Evolutionary conservation across 371 early-diverging fungal genomes (phyloP), one percentile per base, ranked within the genome.

Genomic region (Rhizomucor pusillus): DNA sequence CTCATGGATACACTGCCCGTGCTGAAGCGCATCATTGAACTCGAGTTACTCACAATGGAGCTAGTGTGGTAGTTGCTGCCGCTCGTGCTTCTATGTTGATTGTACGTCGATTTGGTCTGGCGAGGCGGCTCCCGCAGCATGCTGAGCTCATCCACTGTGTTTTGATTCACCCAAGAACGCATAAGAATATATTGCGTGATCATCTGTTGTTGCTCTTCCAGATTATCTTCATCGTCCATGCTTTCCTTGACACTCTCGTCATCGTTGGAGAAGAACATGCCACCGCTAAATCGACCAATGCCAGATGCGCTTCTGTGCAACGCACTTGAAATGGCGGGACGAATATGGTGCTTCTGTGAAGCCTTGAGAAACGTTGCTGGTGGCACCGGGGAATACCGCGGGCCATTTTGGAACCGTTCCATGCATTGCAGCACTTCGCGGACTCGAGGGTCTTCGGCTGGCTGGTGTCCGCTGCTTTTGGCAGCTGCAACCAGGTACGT

Each of bases 401-500:
- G 88, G 1, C 89, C 88, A 1, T 72, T 65, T 43, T 81, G 82
- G 57, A 84, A 89, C 16, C 70, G 71, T 9, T 72, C 60, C 56
- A 91, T 69, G 1, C 63, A 72, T 23, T 67, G 57, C 29, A 84
- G 57, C 5, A 83, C 62, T 43, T 82, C 84, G 37, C 62, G 71
- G 9, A 83, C 73, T 7, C 84, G 69, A 6, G 74, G 74, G 57
- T 86, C 87, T 13, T 82, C 65, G 41, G 69, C 66, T 0, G 81
- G 70, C 12, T 44, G 46, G 18, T 48, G 63, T 18, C 49, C 61
- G 52, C 47, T 59, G 35, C 67, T 73, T 55, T 89, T 87, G 53
- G 75, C 79, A 1, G 85, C 84, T 0, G 88, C 89, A 5, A 82
- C 40, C 12, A 90, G 65, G 55, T 92, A 92, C 3, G 90, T 90